A percentile compares a stretch with the other conserved stretches of the same genome.
phyloP scores from a whole-genome alignment of 345 rosid species.

The Camelina neglecta region DNA sequence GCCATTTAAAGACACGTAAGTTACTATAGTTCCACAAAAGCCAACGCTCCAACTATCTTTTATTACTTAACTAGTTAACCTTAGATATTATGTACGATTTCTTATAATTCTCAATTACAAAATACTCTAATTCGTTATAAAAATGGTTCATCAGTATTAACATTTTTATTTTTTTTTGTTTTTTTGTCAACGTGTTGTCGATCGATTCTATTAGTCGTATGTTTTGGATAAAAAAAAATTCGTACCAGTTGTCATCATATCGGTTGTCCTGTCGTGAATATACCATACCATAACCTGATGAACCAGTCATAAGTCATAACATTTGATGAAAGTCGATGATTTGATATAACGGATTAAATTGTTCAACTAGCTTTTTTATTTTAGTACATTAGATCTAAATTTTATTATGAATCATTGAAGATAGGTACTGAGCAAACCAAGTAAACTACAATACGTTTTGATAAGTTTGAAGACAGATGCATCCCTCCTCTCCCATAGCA shows the following conservation, averaged over 20 bases:
- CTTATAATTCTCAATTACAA: slow-evolving; percentile 14
- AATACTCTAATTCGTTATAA: slow-evolving; percentile 9
- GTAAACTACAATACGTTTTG: slow-evolving; percentile 5
- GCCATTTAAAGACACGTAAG: slow-evolving; percentile 38
- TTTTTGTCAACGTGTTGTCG: slow-evolving; percentile 24
- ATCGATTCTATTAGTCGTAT: neutral
- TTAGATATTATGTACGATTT: slow-evolving; percentile 5
- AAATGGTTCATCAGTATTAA: slow-evolving; percentile 21
- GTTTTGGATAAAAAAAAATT: slow-evolving; percentile 1
- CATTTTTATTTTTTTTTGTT: neutral
- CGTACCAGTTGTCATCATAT: slow-evolving; percentile 23
- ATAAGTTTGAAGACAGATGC: slow-evolving; percentile 21
- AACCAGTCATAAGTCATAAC: slow-evolving; percentile 20
- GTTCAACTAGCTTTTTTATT: slow-evolving; percentile 29
- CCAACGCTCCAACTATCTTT: slow-evolving; percentile 34
- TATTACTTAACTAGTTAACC: slow-evolving; percentile 10
- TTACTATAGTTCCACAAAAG: slow-evolving; percentile 25
- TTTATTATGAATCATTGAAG: slow-evolving; percentile 12
- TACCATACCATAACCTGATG: neutral
- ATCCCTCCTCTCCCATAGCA: neutral
- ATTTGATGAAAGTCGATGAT: slow-evolving; percentile 11
- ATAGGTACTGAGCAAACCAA: neutral
- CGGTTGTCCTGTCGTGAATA: slow-evolving; percentile 34
- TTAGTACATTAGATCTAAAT: neutral
- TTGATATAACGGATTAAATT: slow-evolving; percentile 10